Evolutionary conservation across 2,329 filamentous ascomycete genomes (phyloP).

Genomic region (Metarhizium anisopliae): DNA sequence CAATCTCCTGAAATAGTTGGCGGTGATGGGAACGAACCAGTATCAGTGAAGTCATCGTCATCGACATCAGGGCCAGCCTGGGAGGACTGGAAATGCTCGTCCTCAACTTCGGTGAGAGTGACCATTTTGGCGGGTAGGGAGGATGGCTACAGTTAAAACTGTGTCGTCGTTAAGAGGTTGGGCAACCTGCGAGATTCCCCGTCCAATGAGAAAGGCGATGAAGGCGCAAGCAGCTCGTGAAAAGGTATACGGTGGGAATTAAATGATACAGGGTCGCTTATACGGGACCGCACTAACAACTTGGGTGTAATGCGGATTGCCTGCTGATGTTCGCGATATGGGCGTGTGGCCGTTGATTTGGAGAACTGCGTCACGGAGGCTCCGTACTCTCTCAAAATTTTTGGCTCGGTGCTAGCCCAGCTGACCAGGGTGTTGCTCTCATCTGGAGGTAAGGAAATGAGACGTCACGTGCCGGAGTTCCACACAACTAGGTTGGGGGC

Average conservation of each 20-base stretch:
- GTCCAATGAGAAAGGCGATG: background rate
- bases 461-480: slow-evolving; percentile 3
- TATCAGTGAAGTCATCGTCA: slow-evolving; percentile 89
- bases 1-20: background rate
- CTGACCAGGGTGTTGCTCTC: background rate
- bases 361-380: background rate
- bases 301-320: background rate
- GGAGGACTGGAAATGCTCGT: slow-evolving; percentile 79
- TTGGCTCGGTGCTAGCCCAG: background rate
- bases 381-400: slow-evolving; percentile 2
- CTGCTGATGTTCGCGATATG: background rate
- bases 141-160: background rate
- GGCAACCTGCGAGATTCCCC: background rate
- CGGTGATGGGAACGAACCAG: slow-evolving; percentile 49
- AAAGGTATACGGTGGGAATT: background rate
- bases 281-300: background rate
- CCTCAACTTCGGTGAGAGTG: slow-evolving; percentile 91
- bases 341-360: background rate
- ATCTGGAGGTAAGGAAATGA: slow-evolving; percentile 1
- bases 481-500: background rate
- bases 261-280: background rate
- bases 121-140: slow-evolving; percentile 58
- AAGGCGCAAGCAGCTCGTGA: background rate
- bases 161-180: background rate
- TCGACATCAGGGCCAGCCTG: slow-evolving; percentile 68